Evolutionary conservation across 768 basidiomycete genomes (phyloP), one percentile per base, ranked within the genome.

Genomic region (Pleurotus tuoliensis): DNA sequence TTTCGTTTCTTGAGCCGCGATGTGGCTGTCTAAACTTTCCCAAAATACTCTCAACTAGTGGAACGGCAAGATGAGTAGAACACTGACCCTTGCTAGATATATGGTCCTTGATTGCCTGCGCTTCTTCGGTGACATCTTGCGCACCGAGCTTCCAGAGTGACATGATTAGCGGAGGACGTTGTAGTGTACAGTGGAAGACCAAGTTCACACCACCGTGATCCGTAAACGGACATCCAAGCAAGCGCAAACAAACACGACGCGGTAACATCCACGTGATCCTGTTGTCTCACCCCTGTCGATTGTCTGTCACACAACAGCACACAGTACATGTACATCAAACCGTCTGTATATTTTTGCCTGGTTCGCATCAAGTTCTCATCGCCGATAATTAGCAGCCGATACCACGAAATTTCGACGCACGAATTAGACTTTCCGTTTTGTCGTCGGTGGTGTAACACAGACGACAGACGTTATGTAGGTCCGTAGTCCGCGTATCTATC

Each of bases 121-220:
- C 69, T 63, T 80, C 77, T 55, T 79, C 76, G 6, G 78, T 72
- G 39, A 79, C 69, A 65, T 81, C 80, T 56, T 76, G 72, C 4
- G 67, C 66, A 9, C 78, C 80, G 37, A 80, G 59, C 59, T 73
- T 74, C 72, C 75, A 77, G 57, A 73, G 64, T 37, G 80, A 78
- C 80, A 82, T 82, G 60, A 62, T 66, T 56, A 66, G 63, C 60
- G 61, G 62, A 57, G 38, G 34, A 18, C 30, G 30, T 34, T 11
- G 30, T 34, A 34, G 30, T 34, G 30, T 34, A 34, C 30, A 34
- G 30, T 34, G 30, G 30, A 34, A 3, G 3, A 50, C 13, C 48
- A 50, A 48, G 24, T 7, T 47, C 30, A 9, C 9, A 34, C 30
- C 30, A 34, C 30, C 30, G 30, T 34, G 30, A 11, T 34, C 30